Conservation (phyloP, 345 rosid species). For the Microcos paniculata region DNA sequence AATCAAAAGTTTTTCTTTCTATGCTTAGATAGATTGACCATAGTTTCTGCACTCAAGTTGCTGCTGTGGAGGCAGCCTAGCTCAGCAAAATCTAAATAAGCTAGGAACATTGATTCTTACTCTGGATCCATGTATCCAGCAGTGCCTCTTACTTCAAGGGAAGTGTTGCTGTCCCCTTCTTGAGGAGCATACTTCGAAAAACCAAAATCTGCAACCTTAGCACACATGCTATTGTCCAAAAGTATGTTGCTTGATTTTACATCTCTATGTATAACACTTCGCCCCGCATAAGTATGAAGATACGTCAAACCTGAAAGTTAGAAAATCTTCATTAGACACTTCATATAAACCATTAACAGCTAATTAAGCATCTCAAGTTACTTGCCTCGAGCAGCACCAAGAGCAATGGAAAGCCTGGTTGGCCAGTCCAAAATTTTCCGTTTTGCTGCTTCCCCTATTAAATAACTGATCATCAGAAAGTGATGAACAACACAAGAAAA, state of each 20-base stretch:
- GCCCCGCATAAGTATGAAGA: conserved; percentile 39
- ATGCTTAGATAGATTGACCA: not conserved
- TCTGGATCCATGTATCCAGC: conserved; percentile 82
- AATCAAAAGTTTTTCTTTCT: not conserved
- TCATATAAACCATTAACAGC: not conserved
- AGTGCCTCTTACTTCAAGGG: conserved; percentile 73
- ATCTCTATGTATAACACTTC: conserved; percentile 58
- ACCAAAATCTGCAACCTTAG: conserved; percentile 72
- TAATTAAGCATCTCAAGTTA: not conserved
- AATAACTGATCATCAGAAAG: conserved; percentile 13
- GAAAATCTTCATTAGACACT: not conserved
- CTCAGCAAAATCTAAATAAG: not conserved
- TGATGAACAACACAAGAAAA: not conserved
- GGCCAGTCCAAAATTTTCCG: conserved; percentile 73
- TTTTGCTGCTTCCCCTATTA: conserved; percentile 61
- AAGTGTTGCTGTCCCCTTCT: conserved; percentile 69
- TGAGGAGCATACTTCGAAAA: conserved; percentile 77
- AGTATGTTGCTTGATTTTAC: conserved; percentile 78
- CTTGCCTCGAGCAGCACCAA: conserved; percentile 71
- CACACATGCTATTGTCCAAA: conserved; percentile 67
- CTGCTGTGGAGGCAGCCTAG: not conserved
- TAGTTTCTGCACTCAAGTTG: not conserved
- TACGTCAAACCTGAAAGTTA: conserved; percentile 43
- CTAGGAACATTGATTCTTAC: conserved; percentile 36
- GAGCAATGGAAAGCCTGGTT: conserved; percentile 66